Evolutionary conservation across 441 rosid species (phyloP), one percentile per base, ranked within the genome.

Genomic region (Metrosideros polymorpha): DNA sequence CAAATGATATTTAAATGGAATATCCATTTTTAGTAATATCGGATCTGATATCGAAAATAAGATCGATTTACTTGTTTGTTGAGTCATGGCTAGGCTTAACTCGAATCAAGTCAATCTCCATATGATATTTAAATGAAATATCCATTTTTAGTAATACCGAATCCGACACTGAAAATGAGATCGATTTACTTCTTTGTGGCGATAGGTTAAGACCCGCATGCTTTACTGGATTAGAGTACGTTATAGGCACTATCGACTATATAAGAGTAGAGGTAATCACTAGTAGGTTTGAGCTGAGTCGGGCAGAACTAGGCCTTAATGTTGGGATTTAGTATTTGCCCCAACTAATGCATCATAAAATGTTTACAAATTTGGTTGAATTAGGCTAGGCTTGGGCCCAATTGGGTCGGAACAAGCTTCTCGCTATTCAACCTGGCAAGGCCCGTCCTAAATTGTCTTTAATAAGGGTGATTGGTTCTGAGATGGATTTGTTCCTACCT

Each of bases 261-360:
- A 61, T 17, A 35, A 7, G 3, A 30, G 42, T 17, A 30, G 35
- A 17, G 1, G 42, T 30, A 25, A 63, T 63, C 18, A 61, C 17
- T 17, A 9, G 75, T 42, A 8, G 8, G 75, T 1, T 18, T 8
- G 22, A 25, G 25, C 25, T 3, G 1, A 25, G 18, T 35, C 0
- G 6, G 22, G 30, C 17, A 1, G 0, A 4, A 35, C 18, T 63
- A 2, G 76, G 35, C 9, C 9, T 63, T 18, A 32, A 63, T 18
- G 76, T 32, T 3, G 6, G 8, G 43, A 63, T 3, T 63, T 0
- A 0, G 4, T 32, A 19, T 63, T 17, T 4, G 7, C 2, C 0
- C 71, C 15, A 29, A 59, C 19, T 14, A 59, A 6, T 1, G 6
- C 30, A 59, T 59, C 12, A 9, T 29, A 29, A 6, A 59, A 29